phyloP scores from a whole-genome alignment of 257 asterid species.

The Dorcoceras hygrometricum region DNA sequence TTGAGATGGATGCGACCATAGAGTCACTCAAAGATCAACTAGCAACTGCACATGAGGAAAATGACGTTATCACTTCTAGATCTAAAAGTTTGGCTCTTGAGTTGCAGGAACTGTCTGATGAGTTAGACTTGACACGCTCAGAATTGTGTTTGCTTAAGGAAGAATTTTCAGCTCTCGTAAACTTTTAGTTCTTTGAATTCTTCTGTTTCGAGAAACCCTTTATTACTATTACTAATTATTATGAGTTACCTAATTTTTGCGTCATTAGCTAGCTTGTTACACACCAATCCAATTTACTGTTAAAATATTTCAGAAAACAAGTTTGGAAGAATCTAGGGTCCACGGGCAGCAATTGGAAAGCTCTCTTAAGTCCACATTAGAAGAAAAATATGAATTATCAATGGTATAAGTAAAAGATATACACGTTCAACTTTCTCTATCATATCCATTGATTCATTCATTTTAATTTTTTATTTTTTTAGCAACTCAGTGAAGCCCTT shows the following conservation, averaged over 20 bases:
- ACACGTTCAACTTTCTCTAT: neutral
- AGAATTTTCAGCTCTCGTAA: constrained; percentile 73
- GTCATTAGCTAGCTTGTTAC: constrained; percentile 16
- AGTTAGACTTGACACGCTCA: constrained; percentile 49
- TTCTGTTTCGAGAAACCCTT: constrained; percentile 11
- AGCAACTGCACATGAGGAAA: constrained; percentile 45
- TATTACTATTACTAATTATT: neutral
- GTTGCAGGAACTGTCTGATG: constrained; percentile 47
- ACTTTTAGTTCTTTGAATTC: constrained; percentile 26
- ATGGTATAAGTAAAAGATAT: constrained; percentile 45
- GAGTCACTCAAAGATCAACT: constrained; percentile 77
- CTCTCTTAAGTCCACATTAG: constrained; percentile 42
- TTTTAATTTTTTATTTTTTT: constrained; percentile 32
- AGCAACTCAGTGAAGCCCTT: constrained; percentile 95
- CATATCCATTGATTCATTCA: constrained; percentile 15
- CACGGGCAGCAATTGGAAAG: constrained; percentile 41
- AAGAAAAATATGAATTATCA: constrained; percentile 80
- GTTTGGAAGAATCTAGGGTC: constrained; percentile 50
- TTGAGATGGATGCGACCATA: constrained; percentile 84
- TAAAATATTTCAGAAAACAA: constrained; percentile 50
- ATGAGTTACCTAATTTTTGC: constrained; percentile 11
- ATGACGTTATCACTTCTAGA: constrained; percentile 51
- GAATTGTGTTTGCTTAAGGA: constrained; percentile 55
- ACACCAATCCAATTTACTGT: constrained; percentile 22
- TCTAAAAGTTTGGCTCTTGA: constrained; percentile 71